Percentiles rank a stretch among this genome's conserved stretches.
These are phyloP conservation scores for Geum urbanum DNA, from an alignment of 306 rosid species.

Conservation along the genomic window DNA sequence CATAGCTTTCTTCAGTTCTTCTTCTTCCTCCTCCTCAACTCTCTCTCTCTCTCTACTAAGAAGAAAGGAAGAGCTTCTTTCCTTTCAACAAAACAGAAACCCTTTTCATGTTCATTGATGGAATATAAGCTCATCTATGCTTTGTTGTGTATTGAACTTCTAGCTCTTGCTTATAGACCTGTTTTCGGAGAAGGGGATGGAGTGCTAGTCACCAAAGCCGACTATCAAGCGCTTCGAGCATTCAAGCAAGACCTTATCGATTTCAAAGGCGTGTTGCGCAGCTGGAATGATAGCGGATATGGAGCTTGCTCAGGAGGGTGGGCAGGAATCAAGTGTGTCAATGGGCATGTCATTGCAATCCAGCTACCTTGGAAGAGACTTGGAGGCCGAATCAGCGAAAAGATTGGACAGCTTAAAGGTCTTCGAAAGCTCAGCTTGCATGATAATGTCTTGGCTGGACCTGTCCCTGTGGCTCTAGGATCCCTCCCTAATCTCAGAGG, in stretches of 20 bases:
- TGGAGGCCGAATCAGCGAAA: constrained; percentile 71
- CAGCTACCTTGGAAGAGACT: constrained; percentile 94
- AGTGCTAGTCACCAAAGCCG: constrained; percentile 47
- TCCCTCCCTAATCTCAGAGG: constrained; percentile 81
- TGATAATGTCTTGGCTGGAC: constrained; percentile 58
- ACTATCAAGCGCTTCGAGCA: constrained; percentile 63
- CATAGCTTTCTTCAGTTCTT: background rate
- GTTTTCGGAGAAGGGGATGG: constrained; percentile 61
- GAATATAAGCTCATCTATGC: constrained; percentile 38
- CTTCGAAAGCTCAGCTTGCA: constrained; percentile 81
- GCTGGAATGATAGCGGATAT: constrained; percentile 76
- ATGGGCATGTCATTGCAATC: constrained; percentile 80
- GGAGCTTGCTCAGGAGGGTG: constrained; percentile 90
- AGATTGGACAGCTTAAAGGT: constrained; percentile 67
- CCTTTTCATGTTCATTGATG: constrained; percentile 49
- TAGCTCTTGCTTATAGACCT: constrained; percentile 21
- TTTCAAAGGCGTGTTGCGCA: constrained; percentile 52
- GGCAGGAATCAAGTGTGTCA: constrained; percentile 87
- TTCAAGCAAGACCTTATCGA: constrained; percentile 60
- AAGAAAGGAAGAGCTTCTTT: background rate
- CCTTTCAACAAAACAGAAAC: background rate
- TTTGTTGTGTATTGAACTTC: constrained; percentile 33
- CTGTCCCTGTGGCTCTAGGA: constrained; percentile 64
- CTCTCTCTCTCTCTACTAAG: background rate
- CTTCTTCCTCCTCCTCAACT: background rate